A percentile compares a stretch with the other conserved stretches of the same genome.
These are phyloP conservation scores for Starmerella lactis-condensi DNA, from an alignment of 805 yeast species.

Conservation along the genomic window DNA sequence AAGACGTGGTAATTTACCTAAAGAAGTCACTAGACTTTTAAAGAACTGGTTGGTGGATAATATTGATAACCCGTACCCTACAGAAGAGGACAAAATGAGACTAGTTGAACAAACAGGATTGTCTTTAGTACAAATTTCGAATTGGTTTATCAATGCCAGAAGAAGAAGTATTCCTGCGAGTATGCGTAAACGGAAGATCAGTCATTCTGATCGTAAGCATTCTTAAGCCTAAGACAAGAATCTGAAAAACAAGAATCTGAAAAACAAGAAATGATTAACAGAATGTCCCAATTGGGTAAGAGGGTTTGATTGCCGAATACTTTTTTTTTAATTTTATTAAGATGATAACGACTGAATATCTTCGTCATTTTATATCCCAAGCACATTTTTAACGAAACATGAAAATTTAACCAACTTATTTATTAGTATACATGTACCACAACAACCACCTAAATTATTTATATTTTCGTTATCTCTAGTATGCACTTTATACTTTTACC, in stretches of 20 bases:
- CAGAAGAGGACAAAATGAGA: conserved; percentile 55
- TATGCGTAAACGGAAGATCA: conserved; percentile 14
- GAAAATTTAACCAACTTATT: no score
- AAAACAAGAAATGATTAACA: not conserved
- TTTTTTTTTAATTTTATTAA: not conserved
- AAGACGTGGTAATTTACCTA: conserved; percentile 58
- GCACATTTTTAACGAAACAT: no score
- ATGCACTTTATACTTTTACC: no score
- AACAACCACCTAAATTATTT: no score
- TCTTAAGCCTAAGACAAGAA: no score
- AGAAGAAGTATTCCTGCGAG: conserved; percentile 41
- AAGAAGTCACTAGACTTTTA: conserved; percentile 53
- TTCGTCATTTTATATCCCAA: no score
- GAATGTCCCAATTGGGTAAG: not conserved
- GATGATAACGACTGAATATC: no score
- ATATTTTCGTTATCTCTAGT: no score
- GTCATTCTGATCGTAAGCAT: conserved; percentile 2
- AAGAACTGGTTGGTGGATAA: conserved; percentile 60
- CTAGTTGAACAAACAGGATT: conserved; percentile 55
- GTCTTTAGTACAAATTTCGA: conserved; percentile 61
- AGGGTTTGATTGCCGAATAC: not conserved
- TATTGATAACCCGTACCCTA: conserved; percentile 67
- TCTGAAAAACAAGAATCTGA: no score
- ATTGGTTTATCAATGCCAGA: conserved; percentile 80
- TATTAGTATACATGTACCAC: no score